A percentile compares a stretch with the other conserved stretches of the same genome.
Evolutionary conservation across 441 rosid species (phyloP).

Genomic region (Bruguiera hainesii): DNA sequence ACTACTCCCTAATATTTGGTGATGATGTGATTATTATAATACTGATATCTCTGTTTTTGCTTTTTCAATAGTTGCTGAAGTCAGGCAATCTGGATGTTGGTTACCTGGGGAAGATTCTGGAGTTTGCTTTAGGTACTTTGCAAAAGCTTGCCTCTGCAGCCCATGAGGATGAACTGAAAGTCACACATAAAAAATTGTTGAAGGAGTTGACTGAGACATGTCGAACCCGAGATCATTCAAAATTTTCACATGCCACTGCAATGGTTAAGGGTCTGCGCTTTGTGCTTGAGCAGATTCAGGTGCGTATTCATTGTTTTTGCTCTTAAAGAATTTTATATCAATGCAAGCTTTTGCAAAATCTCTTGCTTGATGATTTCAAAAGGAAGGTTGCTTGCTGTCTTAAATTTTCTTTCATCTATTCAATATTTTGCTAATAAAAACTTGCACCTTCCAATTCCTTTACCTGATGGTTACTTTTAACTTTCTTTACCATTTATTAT

Average conservation of each 20-base stretch:
- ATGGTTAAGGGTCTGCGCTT: slow-evolving; percentile 78
- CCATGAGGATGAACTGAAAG: slow-evolving; percentile 61
- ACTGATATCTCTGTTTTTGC: not conserved
- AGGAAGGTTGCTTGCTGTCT: not conserved
- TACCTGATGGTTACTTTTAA: no score
- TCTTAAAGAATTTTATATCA: not conserved
- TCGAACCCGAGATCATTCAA: slow-evolving; percentile 43
- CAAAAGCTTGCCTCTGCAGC: slow-evolving; percentile 80
- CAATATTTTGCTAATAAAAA: no score
- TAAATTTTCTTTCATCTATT: not conserved
- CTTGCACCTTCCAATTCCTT: no score
- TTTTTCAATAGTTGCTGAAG: slow-evolving; percentile 49
- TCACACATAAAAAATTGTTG: slow-evolving; percentile 44
- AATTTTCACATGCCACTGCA: slow-evolving; percentile 48
- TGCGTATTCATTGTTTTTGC: slow-evolving; percentile 12
- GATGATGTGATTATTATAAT: not conserved
- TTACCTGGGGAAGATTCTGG: slow-evolving; percentile 80
- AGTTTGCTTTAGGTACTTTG: slow-evolving; percentile 66
- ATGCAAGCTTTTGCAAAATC: not conserved
- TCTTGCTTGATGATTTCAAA: no score
- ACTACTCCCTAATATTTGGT: not conserved
- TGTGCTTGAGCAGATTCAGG: slow-evolving; percentile 73
- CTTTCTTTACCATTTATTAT: not conserved
- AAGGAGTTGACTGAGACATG: slow-evolving; percentile 58
- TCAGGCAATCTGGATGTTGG: slow-evolving; percentile 64